Evolutionary conservation across 306 rosid genomes (phyloP), one percentile per base, ranked within the genome.

Genomic region (Casuarina glauca): DNA sequence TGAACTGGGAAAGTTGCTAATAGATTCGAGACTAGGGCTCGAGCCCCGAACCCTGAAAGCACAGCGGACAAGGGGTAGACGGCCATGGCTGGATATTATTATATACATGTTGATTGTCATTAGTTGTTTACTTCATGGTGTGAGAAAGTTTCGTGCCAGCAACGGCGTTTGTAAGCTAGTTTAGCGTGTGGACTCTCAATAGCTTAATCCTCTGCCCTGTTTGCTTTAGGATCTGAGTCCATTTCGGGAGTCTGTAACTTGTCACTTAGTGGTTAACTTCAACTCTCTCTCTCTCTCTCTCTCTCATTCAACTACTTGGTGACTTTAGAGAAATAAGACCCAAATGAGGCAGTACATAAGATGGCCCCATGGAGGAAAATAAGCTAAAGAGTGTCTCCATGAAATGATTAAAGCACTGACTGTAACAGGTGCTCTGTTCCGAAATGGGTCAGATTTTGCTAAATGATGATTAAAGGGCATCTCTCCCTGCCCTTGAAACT

Each of bases 11-110:
- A 77, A n/a, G 3, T 26, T 77, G 87, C 85, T 53, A 53, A 58
- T n/a, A 70, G 78, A 73, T 57, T 52, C n/a, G 26, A 55, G 53
- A 45, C 62, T 66, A 9, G 38, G 5, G 75, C 58, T 67, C 82
- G 35, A 78, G 41, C 78, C 77, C 77, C 87, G 45, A 52, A 43
- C 75, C 85, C 55, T 74, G 62, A 78, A 78, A 83, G 86, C 86
- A 81, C 86, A 63, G 35, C 58, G 81, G 75, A 73, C 75, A 78
- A 80, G 76, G 66, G 69, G 17, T 36, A 42, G 44, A 42, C 69
- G 46, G 74, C 49, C 13, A 11, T 16, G 44, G 57, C 35, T 62
- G 32, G 45, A n/a, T n/a, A 35, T 51, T 66, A 39, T 13, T 81
- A 26, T 44, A 26, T 67, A 70, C 42, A 20, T 60, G 32, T 26